Evolutionary conservation across 805 yeast genomes (phyloP), one percentile per base, ranked within the genome.

Genomic region (Candida boidinii): DNA sequence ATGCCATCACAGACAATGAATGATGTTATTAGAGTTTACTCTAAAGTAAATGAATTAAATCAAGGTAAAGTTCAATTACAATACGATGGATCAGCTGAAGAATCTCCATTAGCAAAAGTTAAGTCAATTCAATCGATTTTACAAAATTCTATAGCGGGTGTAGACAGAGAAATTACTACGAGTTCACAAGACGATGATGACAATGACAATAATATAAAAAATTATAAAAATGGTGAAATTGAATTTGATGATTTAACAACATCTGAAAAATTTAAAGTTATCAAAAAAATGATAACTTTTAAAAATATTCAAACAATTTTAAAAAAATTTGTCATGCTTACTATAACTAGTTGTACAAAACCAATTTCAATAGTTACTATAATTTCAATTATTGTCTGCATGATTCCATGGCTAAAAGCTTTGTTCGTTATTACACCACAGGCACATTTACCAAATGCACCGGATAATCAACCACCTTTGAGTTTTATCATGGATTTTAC

Each of bases 321-420:
- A 10, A 5, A 15, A 19, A 22, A 21, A 20, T 36, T 64, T 15
- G 20, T 58, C 7, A n/a, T n/a, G n/a, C n/a, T n/a, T n/a, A n/a
- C n/a, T n/a, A 60, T 41, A 10, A 36, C 70, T 33, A 81, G 79
- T 51, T 73, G 79, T 36, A 43, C 61, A 20, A 66, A 87, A 21
- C 94, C 95, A 0, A 82, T 78, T 11, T 80, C 95, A 1, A 40
- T 82, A 4, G 64, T 87, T 0, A 66, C 86, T n/a, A 60, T 88
- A 6, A 31, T 77, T 0, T 68, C 90, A 1, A 58, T 88, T 17
- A 60, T 69, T 1, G 63, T 85, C 17, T 71, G 90, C 4, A 77
- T 90, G 82, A 67, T 90, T n/a, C 95, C 96, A 1, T 90, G 95
- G 70, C 60, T 82, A 2, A 75, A 79, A 39, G 79, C 86, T 0